phyloP scores from a whole-genome alignment of 257 asterid genomes.

The Plectranthus barbatus region DNA sequence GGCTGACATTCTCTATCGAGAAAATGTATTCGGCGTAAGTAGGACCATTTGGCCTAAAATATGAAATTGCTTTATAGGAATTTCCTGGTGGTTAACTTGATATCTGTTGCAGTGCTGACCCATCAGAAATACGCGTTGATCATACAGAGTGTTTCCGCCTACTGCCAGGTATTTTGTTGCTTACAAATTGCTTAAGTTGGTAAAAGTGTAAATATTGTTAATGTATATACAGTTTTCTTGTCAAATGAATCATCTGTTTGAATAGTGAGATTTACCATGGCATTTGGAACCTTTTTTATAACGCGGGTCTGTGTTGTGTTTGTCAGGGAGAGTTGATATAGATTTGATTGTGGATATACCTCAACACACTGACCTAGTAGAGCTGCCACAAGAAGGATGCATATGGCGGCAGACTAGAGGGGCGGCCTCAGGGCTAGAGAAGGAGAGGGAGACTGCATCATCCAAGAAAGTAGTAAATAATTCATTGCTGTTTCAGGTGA shows the following conservation, averaged over 20 bases:
- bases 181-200: too few relatives aligned
- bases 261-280: too few relatives aligned
- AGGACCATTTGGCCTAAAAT: background rate
- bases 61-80: slow-evolving; percentile 6
- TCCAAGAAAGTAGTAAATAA: slow-evolving; percentile 42
- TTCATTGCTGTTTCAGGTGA: slow-evolving; percentile 42
- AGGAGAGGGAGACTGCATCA: slow-evolving; percentile 27
- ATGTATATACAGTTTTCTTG: too few relatives aligned
- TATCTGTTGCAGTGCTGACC: slow-evolving; percentile 34
- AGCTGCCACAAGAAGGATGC: slow-evolving; percentile 61
- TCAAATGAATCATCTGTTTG: too few relatives aligned
- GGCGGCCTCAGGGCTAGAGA: slow-evolving; percentile 59
- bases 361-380: slow-evolving; percentile 52
- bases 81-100: slow-evolving; percentile 14
- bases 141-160: slow-evolving; percentile 46
- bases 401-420: slow-evolving; percentile 91
- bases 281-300: background rate
- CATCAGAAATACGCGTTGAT: slow-evolving; percentile 39
- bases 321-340: slow-evolving; percentile 67
- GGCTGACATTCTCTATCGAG: slow-evolving; percentile 70
- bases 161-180: slow-evolving; percentile 56
- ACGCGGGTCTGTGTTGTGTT: background rate
- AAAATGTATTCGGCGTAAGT: slow-evolving; percentile 58
- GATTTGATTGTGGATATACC: slow-evolving; percentile 53
- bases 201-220: too few relatives aligned